These are phyloP conservation scores for Xerocomellus dryophilus DNA, from an alignment of 768 basidiomycete genomes.

Conservation along the genomic window DNA sequence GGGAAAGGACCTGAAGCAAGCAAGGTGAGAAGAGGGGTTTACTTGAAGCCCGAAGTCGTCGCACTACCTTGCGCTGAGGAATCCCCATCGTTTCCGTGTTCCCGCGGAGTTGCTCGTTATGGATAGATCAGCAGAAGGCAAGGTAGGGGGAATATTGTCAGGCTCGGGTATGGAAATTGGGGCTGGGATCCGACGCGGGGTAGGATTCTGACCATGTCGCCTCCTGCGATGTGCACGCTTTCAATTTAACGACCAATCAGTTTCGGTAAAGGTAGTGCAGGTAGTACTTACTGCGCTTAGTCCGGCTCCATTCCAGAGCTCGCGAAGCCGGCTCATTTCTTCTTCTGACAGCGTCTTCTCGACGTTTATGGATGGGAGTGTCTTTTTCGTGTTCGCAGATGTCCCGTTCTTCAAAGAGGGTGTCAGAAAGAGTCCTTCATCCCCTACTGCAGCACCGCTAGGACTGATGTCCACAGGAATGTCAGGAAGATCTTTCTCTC, in stretches of 20 bases:
- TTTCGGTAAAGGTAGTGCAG: neutral
- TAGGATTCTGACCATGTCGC: conserved; percentile 1
- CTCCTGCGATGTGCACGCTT: conserved; percentile 28
- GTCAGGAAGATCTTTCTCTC: conserved; percentile 23
- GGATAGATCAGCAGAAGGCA: conserved; percentile 2
- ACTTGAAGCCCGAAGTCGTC: neutral
- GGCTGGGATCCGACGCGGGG: conserved; percentile 2
- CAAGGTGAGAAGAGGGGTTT: neutral
- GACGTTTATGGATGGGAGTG: conserved; percentile 13
- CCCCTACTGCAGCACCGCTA: neutral
- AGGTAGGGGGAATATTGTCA: neutral
- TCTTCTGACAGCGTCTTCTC: conserved; percentile 19
- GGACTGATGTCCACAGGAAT: conserved; percentile 14
- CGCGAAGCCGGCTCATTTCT: conserved; percentile 19
- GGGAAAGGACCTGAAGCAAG: conserved; percentile 11
- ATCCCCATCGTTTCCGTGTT: conserved; percentile 15
- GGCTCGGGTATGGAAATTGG: conserved; percentile 15
- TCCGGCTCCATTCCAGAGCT: conserved; percentile 28
- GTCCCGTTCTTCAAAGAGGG: neutral
- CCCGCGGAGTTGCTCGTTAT: neutral
- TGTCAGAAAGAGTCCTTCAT: neutral
- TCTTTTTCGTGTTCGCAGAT: neutral
- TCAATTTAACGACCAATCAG: neutral
- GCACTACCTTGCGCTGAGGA: conserved; percentile 22
- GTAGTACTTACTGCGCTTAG: conserved; percentile 19